A percentile compares a stretch with the other conserved stretches of the same genome.
phyloP scores from a whole-genome alignment of 1,284 basidiomycete species.

The Trichosporon ovoides region DNA sequence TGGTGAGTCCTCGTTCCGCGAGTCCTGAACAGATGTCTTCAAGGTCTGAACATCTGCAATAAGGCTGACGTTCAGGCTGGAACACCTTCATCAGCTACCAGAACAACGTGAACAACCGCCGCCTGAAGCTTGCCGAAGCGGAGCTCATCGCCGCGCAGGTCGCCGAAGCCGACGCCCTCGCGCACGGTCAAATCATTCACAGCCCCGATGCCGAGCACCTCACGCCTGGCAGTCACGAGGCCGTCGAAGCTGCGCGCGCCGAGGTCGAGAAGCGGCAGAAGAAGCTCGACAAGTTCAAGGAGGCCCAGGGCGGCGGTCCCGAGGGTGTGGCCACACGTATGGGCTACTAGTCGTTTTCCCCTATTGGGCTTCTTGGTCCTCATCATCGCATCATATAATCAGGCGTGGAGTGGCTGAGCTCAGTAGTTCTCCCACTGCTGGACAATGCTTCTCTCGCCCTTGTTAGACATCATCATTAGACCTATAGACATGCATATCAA shows the following conservation, averaged over 20 bases:
- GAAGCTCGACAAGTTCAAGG: constrained; percentile 22
- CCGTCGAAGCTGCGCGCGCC: constrained; percentile 20
- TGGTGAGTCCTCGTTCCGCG: constrained; percentile 49
- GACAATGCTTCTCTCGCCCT: too few species aligned
- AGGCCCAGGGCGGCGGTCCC: constrained; percentile 32
- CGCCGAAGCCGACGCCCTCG: constrained; percentile 22
- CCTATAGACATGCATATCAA: too few species aligned
- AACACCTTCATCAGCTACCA: constrained; percentile 49
- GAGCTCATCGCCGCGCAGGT: constrained; percentile 24
- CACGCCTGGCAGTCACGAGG: constrained; percentile 10
- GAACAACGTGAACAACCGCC: constrained; percentile 40
- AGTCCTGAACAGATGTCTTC: too few species aligned
- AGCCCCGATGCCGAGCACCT: constrained; percentile 8
- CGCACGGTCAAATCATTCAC: constrained; percentile 11
- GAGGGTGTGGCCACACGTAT: constrained; percentile 35
- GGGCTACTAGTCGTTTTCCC: constrained; percentile 22
- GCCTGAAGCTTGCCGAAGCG: constrained; percentile 21
- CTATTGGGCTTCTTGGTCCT: too few species aligned
- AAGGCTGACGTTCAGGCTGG: constrained; percentile 55
- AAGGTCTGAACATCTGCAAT: too few species aligned
- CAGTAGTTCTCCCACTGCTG: too few species aligned
- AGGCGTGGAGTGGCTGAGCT: too few species aligned
- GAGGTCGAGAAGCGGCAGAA: constrained; percentile 23
- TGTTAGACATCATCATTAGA: too few species aligned
- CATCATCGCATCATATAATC: too few species aligned